Evolutionary conservation across 345 rosid species (phyloP).

Genomic region (Ailanthus altissimus): DNA sequence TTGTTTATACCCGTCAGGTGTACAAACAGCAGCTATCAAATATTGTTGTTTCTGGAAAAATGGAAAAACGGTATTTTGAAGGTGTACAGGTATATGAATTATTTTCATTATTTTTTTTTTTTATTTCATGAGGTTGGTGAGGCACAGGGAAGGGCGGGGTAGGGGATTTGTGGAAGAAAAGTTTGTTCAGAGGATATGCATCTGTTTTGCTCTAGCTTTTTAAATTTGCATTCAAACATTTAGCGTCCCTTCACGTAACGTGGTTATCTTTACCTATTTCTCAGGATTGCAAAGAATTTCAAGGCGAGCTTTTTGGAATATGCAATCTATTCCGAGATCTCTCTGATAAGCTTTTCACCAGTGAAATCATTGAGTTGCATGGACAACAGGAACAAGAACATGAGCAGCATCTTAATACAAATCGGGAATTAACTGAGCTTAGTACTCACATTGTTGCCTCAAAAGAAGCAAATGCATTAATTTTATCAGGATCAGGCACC

Average conservation of each 20-base stretch:
- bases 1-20: constrained; percentile 85
- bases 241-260: background rate
- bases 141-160: background rate
- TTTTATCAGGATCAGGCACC: constrained; percentile 18
- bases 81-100: constrained; percentile 79
- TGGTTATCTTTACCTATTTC: constrained; percentile 11
- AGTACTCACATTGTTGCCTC: constrained; percentile 24
- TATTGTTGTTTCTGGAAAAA: constrained; percentile 94
- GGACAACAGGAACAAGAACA: constrained; percentile 41
- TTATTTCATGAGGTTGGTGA: background rate
- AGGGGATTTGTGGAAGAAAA: background rate
- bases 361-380: constrained; percentile 68
- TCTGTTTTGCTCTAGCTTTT: constrained; percentile 1
- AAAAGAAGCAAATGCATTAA: constrained; percentile 20
- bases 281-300: constrained; percentile 92
- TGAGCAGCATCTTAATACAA: constrained; percentile 8
- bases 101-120: background rate
- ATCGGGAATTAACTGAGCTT: constrained; percentile 32
- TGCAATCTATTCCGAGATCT: constrained; percentile 89
- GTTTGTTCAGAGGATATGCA: background rate
- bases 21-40: constrained; percentile 96
- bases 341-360: constrained; percentile 85
- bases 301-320: constrained; percentile 94
- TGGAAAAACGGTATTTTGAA: constrained; percentile 91
- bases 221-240: background rate